Evolutionary conservation across 768 basidiomycete genomes (phyloP).

Genomic region (Gymnopilus dilepis): DNA sequence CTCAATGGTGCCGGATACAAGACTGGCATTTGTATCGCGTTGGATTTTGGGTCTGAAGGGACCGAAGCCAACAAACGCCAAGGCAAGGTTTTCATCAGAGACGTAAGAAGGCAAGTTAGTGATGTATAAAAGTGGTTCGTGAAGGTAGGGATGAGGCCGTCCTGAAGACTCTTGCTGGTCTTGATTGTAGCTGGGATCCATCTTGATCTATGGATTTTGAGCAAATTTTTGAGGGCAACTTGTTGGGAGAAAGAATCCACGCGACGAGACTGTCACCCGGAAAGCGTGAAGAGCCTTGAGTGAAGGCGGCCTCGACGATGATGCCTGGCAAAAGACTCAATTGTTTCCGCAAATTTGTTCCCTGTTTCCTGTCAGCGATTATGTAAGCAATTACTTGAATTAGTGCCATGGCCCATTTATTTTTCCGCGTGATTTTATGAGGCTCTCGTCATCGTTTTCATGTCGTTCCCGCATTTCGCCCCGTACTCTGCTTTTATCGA

Average conservation of each 20-base stretch:
- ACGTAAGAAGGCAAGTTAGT: slow-evolving; percentile 77
- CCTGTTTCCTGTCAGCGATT: slow-evolving; percentile 12
- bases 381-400: slow-evolving; percentile 24
- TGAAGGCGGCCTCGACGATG: slow-evolving; percentile 34
- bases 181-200: slow-evolving; percentile 50
- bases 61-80: slow-evolving; percentile 74
- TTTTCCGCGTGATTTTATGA: not conserved
- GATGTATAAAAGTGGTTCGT: slow-evolving; percentile 83
- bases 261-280: slow-evolving; percentile 7
- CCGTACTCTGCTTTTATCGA: no score
- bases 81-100: slow-evolving; percentile 76
- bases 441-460: not conserved
- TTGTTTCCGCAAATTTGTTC: slow-evolving; percentile 21
- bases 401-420: slow-evolving; percentile 1
- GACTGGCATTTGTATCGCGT: slow-evolving; percentile 58
- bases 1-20: slow-evolving; percentile 77
- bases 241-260: slow-evolving; percentile 16
- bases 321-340: slow-evolving; percentile 27
- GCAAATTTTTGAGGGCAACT: slow-evolving; percentile 19
- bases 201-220: slow-evolving; percentile 40
- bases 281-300: slow-evolving; percentile 22
- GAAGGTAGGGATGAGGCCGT: slow-evolving; percentile 81
- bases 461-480: not conserved
- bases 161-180: slow-evolving; percentile 41
- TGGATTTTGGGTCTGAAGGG: slow-evolving; percentile 82